phyloP scores from a whole-genome alignment of 331 rosid genomes.

The Pyracantha coccinea region DNA sequence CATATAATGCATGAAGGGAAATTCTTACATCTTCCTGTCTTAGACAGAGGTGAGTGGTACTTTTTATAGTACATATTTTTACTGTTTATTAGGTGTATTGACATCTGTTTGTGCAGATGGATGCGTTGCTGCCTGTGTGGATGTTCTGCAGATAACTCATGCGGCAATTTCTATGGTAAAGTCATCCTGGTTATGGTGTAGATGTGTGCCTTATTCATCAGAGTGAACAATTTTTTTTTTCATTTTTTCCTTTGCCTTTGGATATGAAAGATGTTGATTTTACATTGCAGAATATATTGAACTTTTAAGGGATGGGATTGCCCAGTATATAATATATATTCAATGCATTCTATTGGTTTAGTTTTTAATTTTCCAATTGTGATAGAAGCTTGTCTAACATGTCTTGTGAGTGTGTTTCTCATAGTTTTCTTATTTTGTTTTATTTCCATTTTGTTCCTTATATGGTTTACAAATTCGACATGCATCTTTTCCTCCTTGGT shows the following conservation, averaged over 20 bases:
- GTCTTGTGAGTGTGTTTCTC: not conserved
- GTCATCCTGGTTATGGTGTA: not conserved
- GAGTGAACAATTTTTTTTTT: not conserved
- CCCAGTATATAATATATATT: not conserved
- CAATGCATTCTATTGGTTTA: not conserved
- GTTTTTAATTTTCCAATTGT: not conserved
- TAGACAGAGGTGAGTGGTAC: conserved; percentile 64
- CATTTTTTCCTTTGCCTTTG: not conserved
- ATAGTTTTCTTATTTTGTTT: not conserved
- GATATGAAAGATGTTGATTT: not conserved
- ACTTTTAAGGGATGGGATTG: not conserved
- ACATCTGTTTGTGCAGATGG: conserved; percentile 58
- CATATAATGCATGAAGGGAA: conserved; percentile 95
- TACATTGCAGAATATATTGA: not conserved
- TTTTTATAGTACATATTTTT: conserved; percentile 4
- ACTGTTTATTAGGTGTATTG: conserved; percentile 9
- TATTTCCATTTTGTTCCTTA: not conserved
- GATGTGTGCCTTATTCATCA: not conserved
- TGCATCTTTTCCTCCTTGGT: not conserved
- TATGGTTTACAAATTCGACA: not conserved
- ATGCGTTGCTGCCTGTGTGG: conserved; percentile 65
- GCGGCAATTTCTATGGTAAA: conserved; percentile 92
- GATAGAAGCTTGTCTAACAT: not conserved
- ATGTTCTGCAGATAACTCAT: conserved; percentile 87
- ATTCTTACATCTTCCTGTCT: conserved; percentile 93